A percentile compares a stretch with the other conserved stretches of the same genome.
Conservation (phyloP, 1,284 basidiomycete species). For the Schizopora paradoxa region DNA sequence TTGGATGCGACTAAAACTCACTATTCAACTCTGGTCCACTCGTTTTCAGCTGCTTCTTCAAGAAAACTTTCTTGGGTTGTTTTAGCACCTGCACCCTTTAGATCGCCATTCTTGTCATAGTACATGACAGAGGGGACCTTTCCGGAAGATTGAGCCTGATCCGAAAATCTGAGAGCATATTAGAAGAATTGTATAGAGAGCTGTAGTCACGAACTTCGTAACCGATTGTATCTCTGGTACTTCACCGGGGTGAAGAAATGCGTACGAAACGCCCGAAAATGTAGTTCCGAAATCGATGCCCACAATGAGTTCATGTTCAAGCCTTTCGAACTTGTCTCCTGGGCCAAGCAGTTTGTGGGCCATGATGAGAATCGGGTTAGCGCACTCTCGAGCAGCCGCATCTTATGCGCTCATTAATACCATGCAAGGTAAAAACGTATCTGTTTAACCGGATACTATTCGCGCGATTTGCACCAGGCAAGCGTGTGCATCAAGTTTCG, state of each 20-base stretch:
- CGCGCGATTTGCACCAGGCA: no score
- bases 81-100: conserved; percentile 69
- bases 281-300: conserved; percentile 17
- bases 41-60: conserved; percentile 64
- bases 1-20: conserved; percentile 31
- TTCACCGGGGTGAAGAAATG: conserved; percentile 12
- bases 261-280: conserved; percentile 15
- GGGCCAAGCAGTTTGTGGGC: no score
- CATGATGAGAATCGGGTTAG: no score
- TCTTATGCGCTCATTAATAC: no score
- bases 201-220: conserved; percentile 2
- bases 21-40: conserved; percentile 69
- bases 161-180: conserved; percentile 53
- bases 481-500: no score
- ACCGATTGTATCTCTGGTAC: conserved; percentile 10
- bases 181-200: not conserved
- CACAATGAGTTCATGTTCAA: conserved; percentile 3
- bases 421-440: no score
- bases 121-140: conserved; percentile 74
- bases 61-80: conserved; percentile 51
- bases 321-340: conserved; percentile 7
- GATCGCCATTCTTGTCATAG: conserved; percentile 47
- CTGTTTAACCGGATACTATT: no score
- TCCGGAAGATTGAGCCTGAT: conserved; percentile 71
- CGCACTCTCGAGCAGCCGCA: no score